phyloP scores from a whole-genome alignment of 352 stramenopile species.

The Phytophthora europaea region DNA sequence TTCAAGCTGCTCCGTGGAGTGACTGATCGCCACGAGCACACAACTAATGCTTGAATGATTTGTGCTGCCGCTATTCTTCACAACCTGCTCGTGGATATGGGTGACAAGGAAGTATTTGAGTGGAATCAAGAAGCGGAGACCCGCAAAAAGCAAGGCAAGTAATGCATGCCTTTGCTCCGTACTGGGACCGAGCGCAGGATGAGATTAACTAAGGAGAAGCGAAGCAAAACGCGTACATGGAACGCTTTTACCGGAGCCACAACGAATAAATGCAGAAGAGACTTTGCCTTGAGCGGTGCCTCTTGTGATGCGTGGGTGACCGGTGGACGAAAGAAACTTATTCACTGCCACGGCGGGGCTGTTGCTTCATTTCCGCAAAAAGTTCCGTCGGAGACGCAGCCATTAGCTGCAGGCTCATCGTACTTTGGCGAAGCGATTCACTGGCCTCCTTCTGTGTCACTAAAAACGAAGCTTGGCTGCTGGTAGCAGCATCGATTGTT shows the following conservation, averaged over 20 bases:
- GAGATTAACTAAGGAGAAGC: conserved; percentile 22
- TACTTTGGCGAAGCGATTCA: conserved; percentile 3
- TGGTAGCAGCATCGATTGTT: conserved; percentile 7
- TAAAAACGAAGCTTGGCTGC: conserved; percentile 7
- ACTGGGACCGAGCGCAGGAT: conserved; percentile 16
- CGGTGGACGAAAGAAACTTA: too few species aligned
- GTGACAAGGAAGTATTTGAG: conserved; percentile 12
- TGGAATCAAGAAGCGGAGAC: conserved; percentile 4
- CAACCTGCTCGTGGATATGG: conserved; percentile 16
- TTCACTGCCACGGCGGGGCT: too few species aligned
- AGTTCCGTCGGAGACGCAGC: not conserved
- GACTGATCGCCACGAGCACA: conserved; percentile 9
- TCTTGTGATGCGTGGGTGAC: too few species aligned
- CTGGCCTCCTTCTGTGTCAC: not conserved
- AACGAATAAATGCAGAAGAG: conserved; percentile 12
- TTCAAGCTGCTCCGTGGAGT: conserved; percentile 16
- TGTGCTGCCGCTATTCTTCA: conserved; percentile 12
- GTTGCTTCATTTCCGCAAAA: conserved; percentile 11
- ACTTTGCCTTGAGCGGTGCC: not conserved
- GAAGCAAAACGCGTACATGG: conserved; percentile 18
- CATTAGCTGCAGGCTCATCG: conserved; percentile 9
- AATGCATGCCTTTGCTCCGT: conserved; percentile 14
- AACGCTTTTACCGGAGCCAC: conserved; percentile 14
- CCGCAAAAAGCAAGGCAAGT: conserved; percentile 1
- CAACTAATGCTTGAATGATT: conserved; percentile 16